Base-by-base conservation (phyloP, 2,329 filamentous ascomycete genomes). In the Alternaria dauci region DNA sequence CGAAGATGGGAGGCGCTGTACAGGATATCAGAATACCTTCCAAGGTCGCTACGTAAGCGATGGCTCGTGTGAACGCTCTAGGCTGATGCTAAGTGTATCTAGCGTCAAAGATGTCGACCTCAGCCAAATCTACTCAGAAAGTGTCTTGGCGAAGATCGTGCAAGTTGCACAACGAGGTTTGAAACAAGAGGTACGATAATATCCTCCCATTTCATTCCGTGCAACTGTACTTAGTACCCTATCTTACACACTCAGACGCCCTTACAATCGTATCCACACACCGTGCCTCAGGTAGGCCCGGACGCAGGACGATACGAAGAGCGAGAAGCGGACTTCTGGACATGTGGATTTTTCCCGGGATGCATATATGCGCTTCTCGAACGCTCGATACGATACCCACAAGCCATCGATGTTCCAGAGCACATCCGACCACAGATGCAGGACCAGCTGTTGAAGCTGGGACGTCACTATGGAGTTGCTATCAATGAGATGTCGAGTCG, bases 251-350 rank as follows among this genome's bases (percentile, higher is more conserved):
- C 18, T 0, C 11, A 74, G 70, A 67, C 72, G 8, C 75, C 75
- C 8, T 61, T 77, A 18, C 42, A 53, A 2, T 64, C 70, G 16
- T 77, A 77, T 38, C 75, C 75, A 18, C 72, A 77, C n/a, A 76
- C 69, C 2, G 74, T 76, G 14, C 71, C 73, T 8, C 75, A 77
- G 59, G 48, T 42, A 39, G 74, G 74, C 0, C 50, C 66, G 0
- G 52, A 61, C 12, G 60, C 64, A 23, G 74, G 74, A 6, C 55
- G 57, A 38, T 77, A 77, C 39, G 73, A 77, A 65, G 69, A 76
- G 54, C 73, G 75, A 6, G 74, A 77, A 54, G 73, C 75, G 32
- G 71, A 75, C 42, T 77, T 77, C 47, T 77, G 75, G 75, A 77
- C 75, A 2, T 77, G 75, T 38, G 75, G 75, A 1, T 77, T 77